A percentile compares a stretch with the other conserved stretches of the same genome.
These are phyloP conservation scores for Primulina eburnea DNA, from an alignment of 257 asterid species.

Conservation along the genomic window DNA sequence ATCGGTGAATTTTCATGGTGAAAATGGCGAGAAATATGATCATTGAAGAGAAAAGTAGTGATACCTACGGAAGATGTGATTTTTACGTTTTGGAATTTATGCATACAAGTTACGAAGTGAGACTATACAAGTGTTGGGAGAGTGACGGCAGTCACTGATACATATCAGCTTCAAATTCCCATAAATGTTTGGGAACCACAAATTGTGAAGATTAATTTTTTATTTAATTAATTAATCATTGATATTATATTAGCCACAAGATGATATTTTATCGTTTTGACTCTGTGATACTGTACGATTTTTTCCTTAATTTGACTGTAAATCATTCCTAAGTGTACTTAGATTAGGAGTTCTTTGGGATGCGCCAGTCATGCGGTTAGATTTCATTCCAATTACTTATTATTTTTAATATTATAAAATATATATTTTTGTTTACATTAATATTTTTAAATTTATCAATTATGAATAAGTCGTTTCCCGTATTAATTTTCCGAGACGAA, in stretches of 20 bases:
- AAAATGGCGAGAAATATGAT: neutral
- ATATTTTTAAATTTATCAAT: no score
- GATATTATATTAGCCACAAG: neutral
- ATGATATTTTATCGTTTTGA: no score
- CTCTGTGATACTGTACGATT: neutral
- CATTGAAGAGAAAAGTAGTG: neutral
- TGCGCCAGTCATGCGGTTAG: neutral
- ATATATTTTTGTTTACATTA: no score
- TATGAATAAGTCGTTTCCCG: no score
- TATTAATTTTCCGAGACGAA: no score
- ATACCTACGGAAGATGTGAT: neutral
- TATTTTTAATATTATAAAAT: no score
- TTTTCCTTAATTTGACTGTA: neutral
- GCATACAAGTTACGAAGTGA: neutral
- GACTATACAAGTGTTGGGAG: neutral
- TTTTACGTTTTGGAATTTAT: neutral
- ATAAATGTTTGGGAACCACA: constrained; percentile 19
- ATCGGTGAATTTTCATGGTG: constrained; percentile 1
- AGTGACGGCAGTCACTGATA: neutral
- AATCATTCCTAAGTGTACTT: neutral
- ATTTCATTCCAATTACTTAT: neutral
- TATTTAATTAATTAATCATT: no score
- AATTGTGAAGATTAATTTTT: neutral
- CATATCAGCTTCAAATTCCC: neutral
- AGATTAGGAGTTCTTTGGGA: neutral